Evolutionary conservation across 2,329 filamentous ascomycete genomes (phyloP), one percentile per base, ranked within the genome.

Genomic region (Phaeophleospora eucalypticola): DNA sequence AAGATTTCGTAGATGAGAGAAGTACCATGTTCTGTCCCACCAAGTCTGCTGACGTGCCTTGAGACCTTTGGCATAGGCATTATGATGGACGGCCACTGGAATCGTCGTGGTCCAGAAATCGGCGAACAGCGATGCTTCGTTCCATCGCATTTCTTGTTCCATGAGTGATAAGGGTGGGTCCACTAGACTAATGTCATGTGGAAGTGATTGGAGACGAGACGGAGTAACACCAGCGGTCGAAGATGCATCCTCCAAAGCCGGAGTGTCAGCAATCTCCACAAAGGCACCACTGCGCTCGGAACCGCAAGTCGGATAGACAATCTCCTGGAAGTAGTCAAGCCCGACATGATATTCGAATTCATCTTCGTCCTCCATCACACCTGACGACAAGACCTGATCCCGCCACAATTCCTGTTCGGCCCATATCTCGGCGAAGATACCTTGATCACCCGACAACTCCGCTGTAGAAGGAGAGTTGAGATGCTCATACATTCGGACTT

Each of bases 291-390:
- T 20, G 14, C 29, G 8, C 17, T 51, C 48, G 17, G 48, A 51
- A 15, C 37, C 27, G 36, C 48, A 51, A 8, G 48, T 51, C 3
- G 48, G 48, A 18, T 51, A 51, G 36, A 51, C 46, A 15, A 51
- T 35, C 15, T 47, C 48, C 33, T 51, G 48, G 3, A 12, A 14
- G 15, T 51, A 44, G 44, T 51, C 48, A 4, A 51, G 44, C 32
- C 48, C 48, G 29, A 51, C n/a, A 21, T 47, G 44, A 36, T 40
- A 44, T 19, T 51, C 48, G n/a, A 40, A 41, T 15, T 43, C 17
- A 10, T 10, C 20, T 14, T 18, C 3, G 14, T 24, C 21, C 7
- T 16, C 12, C 8, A 14, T 18, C 16, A 14, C 41, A 14, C 7
- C 6, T 33, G 32, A 19, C 4, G 7, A 19, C 8, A 7, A 16